A percentile compares a stretch with the other conserved stretches of the same genome.
Evolutionary conservation across 176 grass and related monocot species (phyloP).

Genomic region (Puccinellia tenuiflora): DNA sequence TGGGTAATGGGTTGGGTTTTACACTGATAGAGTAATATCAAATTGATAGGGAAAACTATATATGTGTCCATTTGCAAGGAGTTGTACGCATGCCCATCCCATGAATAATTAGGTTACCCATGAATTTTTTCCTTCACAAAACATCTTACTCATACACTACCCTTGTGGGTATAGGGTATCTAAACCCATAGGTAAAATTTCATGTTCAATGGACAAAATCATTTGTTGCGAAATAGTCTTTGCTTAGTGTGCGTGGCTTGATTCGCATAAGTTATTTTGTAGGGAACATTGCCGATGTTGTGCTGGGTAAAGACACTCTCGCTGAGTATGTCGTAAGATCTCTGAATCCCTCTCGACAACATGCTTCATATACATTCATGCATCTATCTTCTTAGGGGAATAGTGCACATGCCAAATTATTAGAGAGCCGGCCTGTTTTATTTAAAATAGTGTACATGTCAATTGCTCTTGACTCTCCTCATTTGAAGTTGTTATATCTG

Average conservation of each 20-base stretch:
- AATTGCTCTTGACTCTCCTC: background rate
- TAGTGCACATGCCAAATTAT: background rate
- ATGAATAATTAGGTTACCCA: background rate
- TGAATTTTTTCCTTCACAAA: background rate
- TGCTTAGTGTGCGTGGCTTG: no score
- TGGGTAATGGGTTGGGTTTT: background rate
- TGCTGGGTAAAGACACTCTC: conserved; percentile 69
- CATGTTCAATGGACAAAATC: background rate
- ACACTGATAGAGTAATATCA: background rate
- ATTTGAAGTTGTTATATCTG: background rate
- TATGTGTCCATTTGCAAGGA: background rate
- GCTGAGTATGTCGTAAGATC: conserved; percentile 73
- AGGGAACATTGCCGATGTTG: conserved; percentile 78
- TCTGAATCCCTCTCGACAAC: background rate
- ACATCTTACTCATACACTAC: background rate
- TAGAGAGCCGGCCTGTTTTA: background rate
- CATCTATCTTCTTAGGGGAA: background rate
- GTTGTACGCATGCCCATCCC: background rate
- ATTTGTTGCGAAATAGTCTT: background rate
- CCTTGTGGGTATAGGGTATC: no score
- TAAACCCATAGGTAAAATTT: background rate
- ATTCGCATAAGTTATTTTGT: background rate
- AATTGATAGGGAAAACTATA: no score
- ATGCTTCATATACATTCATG: background rate
- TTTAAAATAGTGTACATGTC: background rate